Evolutionary conservation across 1,139 yeast species (phyloP), one percentile per base, ranked within the genome.

Genomic region (Yamadazyma siamensis): DNA sequence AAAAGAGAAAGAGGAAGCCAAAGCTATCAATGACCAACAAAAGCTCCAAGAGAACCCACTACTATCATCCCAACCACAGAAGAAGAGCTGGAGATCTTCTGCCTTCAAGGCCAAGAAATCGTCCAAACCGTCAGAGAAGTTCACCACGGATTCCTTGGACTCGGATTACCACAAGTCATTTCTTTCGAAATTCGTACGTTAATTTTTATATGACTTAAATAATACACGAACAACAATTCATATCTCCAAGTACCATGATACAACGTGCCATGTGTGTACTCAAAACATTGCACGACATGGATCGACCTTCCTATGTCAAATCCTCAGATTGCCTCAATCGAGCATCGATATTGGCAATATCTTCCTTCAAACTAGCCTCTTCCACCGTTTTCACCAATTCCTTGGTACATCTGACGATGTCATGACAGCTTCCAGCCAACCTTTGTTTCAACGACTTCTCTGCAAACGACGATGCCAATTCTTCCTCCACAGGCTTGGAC

Each of bases 301-400:
- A n/a, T n/a, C n/a, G n/a, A n/a, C n/a, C 10, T 21, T 12, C 23
- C 13, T 43, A 57, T 14, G 59, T 59, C 49, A 59, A 60, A 41
- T 62, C 68, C 29, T 59, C 68, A 16, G 46, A 53, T 22, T 55
- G 67, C 35, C 56, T 57, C 38, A 69, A 52, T 43, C 73, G 57
- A 23, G 75, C 74, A 50, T 71, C 71, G 34, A 71, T 57, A 36
- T 70, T 59, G 10, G 69, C 75, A 38, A 84, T 81, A 47, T 85
- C 94, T 46, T 81, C 89, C 47, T 83, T 83, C 48, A 88, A 65
- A 51, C 91, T 83, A 16, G 95, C 95, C 52, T 88, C 96, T 55
- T 89, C 97, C 5, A 89, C 96, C 2, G 95, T 84, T 63, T 88
- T 89, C 21, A 89, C 97, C 53, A 89, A 72, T 56, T 89, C 97